Base-by-base conservation (phyloP, 2,329 filamentous ascomycete genomes). In the Leptoxyphium fumago region DNA sequence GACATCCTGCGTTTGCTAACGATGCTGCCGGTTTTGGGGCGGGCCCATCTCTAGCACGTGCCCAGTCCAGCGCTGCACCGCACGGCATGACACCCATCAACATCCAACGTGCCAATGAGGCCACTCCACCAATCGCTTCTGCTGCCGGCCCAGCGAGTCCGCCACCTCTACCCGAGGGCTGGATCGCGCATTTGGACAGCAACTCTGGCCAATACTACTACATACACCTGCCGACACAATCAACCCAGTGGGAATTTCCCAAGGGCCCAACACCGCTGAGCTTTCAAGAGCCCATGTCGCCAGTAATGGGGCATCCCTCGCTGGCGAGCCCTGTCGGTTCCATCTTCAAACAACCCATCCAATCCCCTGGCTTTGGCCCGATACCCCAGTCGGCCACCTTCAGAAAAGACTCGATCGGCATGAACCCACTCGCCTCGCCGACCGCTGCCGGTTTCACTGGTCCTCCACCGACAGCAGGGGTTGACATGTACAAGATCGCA, bases 141-240 rank as follows among this genome's bases (percentile, higher is more conserved):
- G 68, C 52, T 40, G 66, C 76, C 18, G 75, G 81, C 1, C 85
- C 85, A 28, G 77, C 82, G 21, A 94, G 87, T 13, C 91, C 91
- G 29, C 91, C 91, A 17, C 91, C 89, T 2, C 72, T 98, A 13
- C 91, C 91, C 5, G 91, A 98, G 66, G 91, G 91, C 29, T 98
- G 91, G 91, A 96, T 98, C 57, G 86, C 91, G 15, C 91, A 96
- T 61, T 72, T 96, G 4, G 91, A 98, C 60, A 84, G 86, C 52
- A 94, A 84, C 59, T 96, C 89, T 2, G 91, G 91, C 1, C 89
- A 96, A 59, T 98, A 96, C 64, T 98, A 98, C 63, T 98, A 98
- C 58, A 98, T 98, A 47, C 91, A 98, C 61, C 73, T 98, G 28
- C 84, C 88, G 1, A 88, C 85, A 0, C 91, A 96, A 60, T 86